phyloP scores from a whole-genome alignment of 805 yeast species.

The Saccharomycopsis schoenii region DNA sequence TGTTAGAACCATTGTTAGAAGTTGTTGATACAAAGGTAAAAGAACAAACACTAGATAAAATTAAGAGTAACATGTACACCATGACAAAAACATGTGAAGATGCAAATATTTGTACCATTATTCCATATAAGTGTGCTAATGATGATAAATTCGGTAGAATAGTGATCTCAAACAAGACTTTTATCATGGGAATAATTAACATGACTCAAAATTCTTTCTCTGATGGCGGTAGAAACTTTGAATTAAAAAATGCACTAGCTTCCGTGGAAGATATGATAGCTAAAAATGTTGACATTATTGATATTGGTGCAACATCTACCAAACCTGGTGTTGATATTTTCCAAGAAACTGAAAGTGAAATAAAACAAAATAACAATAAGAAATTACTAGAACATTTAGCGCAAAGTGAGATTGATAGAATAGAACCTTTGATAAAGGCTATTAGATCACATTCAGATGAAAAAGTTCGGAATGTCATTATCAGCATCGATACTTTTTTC shows the following conservation, averaged over 20 bases:
- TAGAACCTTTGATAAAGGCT: slow-evolving; percentile 57
- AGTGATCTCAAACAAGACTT: slow-evolving; percentile 32
- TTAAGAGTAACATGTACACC: neutral
- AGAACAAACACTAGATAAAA: neutral
- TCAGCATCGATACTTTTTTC: slow-evolving; percentile 87
- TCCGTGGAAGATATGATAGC: slow-evolving; percentile 40
- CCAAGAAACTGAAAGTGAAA: neutral
- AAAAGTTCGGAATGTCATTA: slow-evolving; percentile 33
- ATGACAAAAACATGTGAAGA: neutral
- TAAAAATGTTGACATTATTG: slow-evolving; percentile 68
- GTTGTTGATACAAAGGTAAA: slow-evolving; percentile 41
- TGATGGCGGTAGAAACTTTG: slow-evolving; percentile 59
- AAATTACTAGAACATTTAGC: slow-evolving; percentile 35
- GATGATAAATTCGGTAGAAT: slow-evolving; percentile 26
- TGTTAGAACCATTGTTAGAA: slow-evolving; percentile 80
- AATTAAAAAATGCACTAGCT: slow-evolving; percentile 32
- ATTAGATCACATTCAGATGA: slow-evolving; percentile 38
- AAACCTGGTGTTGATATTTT: slow-evolving; percentile 57
- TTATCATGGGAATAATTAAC: slow-evolving; percentile 80
- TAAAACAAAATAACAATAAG: neutral
- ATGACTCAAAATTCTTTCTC: slow-evolving; percentile 93
- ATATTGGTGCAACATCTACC: slow-evolving; percentile 92
- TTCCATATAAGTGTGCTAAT: slow-evolving; percentile 1
- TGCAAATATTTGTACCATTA: slow-evolving; percentile 3
- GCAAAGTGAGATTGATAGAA: slow-evolving; percentile 61